Percentiles rank a stretch among this genome's conserved stretches.
phyloP scores from a whole-genome alignment of 495 filamentous ascomycete genomes.

The Penicillium arizonense region DNA sequence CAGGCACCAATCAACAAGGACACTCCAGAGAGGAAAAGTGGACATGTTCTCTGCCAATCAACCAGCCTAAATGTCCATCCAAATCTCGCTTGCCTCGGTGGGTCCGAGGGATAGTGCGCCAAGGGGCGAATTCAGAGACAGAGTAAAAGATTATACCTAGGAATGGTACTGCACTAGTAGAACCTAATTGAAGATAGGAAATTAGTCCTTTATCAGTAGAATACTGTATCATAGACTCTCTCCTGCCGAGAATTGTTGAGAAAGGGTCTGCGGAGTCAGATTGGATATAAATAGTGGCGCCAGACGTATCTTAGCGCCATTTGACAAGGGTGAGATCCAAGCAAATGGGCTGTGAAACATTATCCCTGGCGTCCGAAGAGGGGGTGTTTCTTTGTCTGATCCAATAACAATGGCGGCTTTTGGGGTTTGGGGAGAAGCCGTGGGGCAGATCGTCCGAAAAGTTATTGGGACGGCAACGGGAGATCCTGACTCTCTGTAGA shows the following conservation, averaged over 20 bases:
- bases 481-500: conserved; percentile 14
- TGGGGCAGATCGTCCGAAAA: conserved; percentile 19
- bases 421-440: conserved; percentile 13
- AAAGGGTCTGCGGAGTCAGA: conserved; percentile 12
- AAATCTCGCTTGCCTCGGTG: conserved; percentile 31
- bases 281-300: conserved; percentile 27
- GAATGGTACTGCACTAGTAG: no score
- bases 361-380: conserved; percentile 21
- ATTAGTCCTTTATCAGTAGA: no score
- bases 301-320: conserved; percentile 16
- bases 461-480: conserved; percentile 22
- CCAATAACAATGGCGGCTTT: conserved; percentile 18
- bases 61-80: conserved; percentile 17
- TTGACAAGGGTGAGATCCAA: conserved; percentile 8
- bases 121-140: conserved; percentile 1
- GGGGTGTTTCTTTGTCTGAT: background rate
- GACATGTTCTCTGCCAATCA: conserved; percentile 10
- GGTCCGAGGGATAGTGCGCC: conserved; percentile 9
- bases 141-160: no score
- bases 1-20: conserved; percentile 27
- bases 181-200: no score
- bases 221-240: no score
- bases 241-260: background rate
- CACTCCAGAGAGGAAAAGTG: conserved; percentile 29
- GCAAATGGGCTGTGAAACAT: conserved; percentile 20